Evolutionary conservation across 495 filamentous ascomycete species (phyloP), one percentile per base, ranked within the genome.

Genomic region (Penicillium silybi): DNA sequence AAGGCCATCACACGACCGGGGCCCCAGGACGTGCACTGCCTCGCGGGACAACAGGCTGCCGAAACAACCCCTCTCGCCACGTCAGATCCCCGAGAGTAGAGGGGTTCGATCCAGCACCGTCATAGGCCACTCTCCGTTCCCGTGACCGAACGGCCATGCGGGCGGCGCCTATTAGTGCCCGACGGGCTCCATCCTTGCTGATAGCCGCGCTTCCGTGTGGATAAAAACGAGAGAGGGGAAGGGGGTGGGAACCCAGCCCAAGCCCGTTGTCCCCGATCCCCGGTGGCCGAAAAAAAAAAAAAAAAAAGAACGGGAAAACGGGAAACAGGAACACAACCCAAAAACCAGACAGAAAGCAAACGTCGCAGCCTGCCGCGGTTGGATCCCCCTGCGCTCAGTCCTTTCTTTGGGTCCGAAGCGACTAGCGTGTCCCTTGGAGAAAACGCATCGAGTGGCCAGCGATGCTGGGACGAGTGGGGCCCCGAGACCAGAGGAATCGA

Each of bases 141-240:
- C 71, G 68, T 74, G 71, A 74, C 63, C 40, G 63, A 58, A 50
- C 39, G 22, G 41, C 57, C 62, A 70, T 74, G 71, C 71, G 71
- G 71, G 69, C 61, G 59, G 67, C 63, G 63, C 29, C 63, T 66
- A 66, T 66, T 64, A 66, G 63, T 66, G 63, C 60, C 61, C 63
- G 57, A 63, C 54, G 44, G 54, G 61, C 61, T 56, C 57, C 60
- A 61, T 61, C 53, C 59, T 37, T 58, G 54, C 18, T 59, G 62
- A 60, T 65, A 64, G 60, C 61, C 63, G 63, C 63, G 60, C 60
- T 63, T 57, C 63, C 60, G 63, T 61, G 63, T 64, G 63, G 63
- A 37, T 65, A 56, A 52, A 18, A 25, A 41, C 25, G 22, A 48
- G 37, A 46, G 23, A 35, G 23, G 45, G 27, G 27, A 43, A 53